These are phyloP conservation scores for Zostera marina DNA, from an alignment of 116 monocot species.

Conservation along the genomic window DNA sequence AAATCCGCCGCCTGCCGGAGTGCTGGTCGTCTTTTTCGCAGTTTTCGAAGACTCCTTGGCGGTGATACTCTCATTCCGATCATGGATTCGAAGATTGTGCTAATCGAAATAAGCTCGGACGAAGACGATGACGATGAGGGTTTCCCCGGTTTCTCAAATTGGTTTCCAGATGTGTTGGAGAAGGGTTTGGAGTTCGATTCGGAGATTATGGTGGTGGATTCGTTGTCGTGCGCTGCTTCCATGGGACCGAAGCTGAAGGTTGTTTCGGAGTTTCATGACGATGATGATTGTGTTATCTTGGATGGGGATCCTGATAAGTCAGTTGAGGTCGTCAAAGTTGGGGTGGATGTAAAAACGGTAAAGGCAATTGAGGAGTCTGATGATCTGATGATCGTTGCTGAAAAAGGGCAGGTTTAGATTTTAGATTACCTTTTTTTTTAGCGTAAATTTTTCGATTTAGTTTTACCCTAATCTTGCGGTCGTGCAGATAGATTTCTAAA, in stretches of 20 bases:
- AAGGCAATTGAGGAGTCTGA: slow-evolving; percentile 5
- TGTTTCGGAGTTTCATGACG: slow-evolving; percentile 1
- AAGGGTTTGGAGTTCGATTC: background rate
- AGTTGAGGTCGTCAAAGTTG: background rate
- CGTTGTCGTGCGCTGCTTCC: slow-evolving; percentile 1
- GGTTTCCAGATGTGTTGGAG: slow-evolving; percentile 4
- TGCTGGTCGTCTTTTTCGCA: too few species aligned
- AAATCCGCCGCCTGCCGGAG: too few species aligned
- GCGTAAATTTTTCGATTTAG: background rate
- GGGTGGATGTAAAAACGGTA: background rate
- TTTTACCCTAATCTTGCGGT: background rate
- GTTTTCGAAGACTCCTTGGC: too few species aligned
- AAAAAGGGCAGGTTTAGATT: slow-evolving; percentile 25
- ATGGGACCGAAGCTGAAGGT: background rate
- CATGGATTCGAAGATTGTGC: slow-evolving; percentile 5
- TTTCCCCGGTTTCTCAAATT: background rate
- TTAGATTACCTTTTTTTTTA: background rate
- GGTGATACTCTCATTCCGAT: too few species aligned
- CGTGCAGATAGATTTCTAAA: too few species aligned
- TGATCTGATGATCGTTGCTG: slow-evolving; percentile 16
- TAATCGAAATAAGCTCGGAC: slow-evolving; percentile 9
- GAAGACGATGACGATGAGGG: slow-evolving; percentile 5
- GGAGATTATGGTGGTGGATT: slow-evolving; percentile 5
- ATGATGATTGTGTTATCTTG: slow-evolving; percentile 22
- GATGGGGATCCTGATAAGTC: slow-evolving; percentile 19